Evolutionary conservation across 2,329 filamentous ascomycete genomes (phyloP).

Genomic region (Apiospora kogelbergensis): DNA sequence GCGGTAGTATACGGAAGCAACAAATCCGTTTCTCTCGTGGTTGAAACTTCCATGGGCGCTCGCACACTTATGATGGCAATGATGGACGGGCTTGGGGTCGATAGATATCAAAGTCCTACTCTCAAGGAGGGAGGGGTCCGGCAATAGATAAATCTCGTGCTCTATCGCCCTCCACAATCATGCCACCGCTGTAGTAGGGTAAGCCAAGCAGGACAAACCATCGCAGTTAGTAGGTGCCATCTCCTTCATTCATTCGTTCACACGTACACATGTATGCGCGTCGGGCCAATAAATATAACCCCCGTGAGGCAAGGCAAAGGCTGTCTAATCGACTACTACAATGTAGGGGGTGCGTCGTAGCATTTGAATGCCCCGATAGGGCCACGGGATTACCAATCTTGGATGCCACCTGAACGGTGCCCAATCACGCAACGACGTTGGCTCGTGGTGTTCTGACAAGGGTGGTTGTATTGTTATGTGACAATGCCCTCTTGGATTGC

Average conservation of each 20-base stretch:
- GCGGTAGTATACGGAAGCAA: neutral
- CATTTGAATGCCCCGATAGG: neutral
- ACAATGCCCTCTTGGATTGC: neutral
- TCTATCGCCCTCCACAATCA: neutral
- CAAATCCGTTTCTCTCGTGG: neutral
- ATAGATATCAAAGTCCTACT: neutral
- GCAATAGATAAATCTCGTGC: neutral
- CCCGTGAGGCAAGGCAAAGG: neutral
- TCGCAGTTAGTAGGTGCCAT: neutral
- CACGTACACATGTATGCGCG: neutral
- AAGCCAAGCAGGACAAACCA: too few relatives aligned
- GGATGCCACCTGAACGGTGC: neutral
- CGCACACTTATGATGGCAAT: neutral
- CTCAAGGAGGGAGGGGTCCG: neutral
- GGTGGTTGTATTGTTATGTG: neutral
- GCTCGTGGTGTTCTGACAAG: neutral
- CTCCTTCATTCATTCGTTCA: neutral
- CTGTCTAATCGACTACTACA: neutral
- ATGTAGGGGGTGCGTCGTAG: neutral
- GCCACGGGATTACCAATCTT: neutral
- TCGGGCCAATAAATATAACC: constrained; percentile 1
- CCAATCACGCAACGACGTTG: neutral
- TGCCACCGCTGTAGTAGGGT: neutral
- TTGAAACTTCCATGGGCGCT: neutral
- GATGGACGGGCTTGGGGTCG: neutral